phyloP scores from a whole-genome alignment of 1,284 basidiomycete species.

The Ganoderma sinense region DNA sequence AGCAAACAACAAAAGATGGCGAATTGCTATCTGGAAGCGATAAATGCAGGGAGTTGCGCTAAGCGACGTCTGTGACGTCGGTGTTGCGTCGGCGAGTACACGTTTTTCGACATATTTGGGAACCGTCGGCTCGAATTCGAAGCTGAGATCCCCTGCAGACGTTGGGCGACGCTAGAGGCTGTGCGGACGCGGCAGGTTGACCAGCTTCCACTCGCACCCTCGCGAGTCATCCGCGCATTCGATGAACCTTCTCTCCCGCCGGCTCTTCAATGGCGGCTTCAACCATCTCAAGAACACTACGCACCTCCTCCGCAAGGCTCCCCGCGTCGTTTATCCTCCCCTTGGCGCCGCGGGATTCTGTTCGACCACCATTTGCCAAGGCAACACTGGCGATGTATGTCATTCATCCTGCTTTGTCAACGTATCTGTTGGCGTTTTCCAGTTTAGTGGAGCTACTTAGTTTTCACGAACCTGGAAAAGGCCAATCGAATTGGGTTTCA shows the following conservation, averaged over 20 bases:
- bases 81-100: background rate
- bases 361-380: background rate
- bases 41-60: no score
- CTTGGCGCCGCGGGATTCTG: constrained; percentile 26
- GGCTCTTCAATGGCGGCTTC: constrained; percentile 43
- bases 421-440: background rate
- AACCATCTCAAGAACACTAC: constrained; percentile 41
- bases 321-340: constrained; percentile 33
- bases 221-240: constrained; percentile 1
- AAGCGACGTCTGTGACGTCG: background rate
- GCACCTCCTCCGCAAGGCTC: constrained; percentile 36
- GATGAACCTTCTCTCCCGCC: constrained; percentile 40
- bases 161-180: background rate
- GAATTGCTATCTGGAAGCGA: no score
- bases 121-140: background rate
- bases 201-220: constrained; percentile 11
- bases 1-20: no score
- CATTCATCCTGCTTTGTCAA: background rate
- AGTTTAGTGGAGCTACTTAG: background rate
- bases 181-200: constrained; percentile 9
- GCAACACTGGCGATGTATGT: constrained; percentile 21
- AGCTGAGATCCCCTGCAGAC: background rate
- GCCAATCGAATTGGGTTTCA: background rate
- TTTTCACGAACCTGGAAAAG: background rate
- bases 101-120: background rate